Percentiles rank a stretch among this genome's conserved stretches.
These are phyloP conservation scores for Nakaseomyces delphensis DNA, from an alignment of 1,139 yeast genomes.

Conservation along the genomic window DNA sequence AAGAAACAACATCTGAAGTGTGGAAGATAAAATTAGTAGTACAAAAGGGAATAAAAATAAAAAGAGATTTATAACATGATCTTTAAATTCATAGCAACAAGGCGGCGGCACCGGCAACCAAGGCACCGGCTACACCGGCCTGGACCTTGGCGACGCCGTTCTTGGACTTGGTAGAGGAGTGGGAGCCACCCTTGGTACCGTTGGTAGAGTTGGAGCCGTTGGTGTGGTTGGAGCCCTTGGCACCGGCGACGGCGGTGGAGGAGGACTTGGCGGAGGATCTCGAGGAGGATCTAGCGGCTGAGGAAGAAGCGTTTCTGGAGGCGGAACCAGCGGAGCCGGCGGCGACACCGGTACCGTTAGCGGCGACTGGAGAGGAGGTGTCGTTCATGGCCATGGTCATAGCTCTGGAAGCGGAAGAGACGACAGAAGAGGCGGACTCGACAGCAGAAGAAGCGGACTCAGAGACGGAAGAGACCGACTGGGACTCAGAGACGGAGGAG, in stretches of 20 bases:
- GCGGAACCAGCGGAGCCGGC: constrained; percentile 13
- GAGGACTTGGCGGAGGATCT: constrained; percentile 1
- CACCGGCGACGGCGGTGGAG: constrained; percentile 1
- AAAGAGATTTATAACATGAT: background rate
- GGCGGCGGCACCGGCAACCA: constrained; percentile 9
- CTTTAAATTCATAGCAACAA: constrained; percentile 6
- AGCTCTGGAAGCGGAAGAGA: constrained; percentile 10
- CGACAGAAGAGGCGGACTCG: constrained; percentile 17
- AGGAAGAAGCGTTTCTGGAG: constrained; percentile 10
- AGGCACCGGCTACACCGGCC: constrained; percentile 9
- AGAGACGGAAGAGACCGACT: constrained; percentile 15
- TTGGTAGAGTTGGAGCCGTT: background rate
- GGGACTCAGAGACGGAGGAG: constrained; percentile 19
- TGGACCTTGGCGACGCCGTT: constrained; percentile 7
- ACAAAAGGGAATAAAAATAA: background rate
- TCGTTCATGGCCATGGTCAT: constrained; percentile 14
- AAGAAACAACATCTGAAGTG: too few species aligned
- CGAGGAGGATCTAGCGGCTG: constrained; percentile 1
- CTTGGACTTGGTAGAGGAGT: constrained; percentile 3
- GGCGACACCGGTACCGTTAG: too few species aligned
- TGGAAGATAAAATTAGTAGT: too few species aligned
- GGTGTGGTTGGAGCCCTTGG: background rate
- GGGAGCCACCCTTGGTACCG: background rate
- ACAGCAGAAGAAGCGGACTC: constrained; percentile 9
- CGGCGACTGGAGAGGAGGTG: constrained; percentile 6